Conservation (phyloP, 371 early-diverging fungal species). For the Actinomucor elegans region DNA sequence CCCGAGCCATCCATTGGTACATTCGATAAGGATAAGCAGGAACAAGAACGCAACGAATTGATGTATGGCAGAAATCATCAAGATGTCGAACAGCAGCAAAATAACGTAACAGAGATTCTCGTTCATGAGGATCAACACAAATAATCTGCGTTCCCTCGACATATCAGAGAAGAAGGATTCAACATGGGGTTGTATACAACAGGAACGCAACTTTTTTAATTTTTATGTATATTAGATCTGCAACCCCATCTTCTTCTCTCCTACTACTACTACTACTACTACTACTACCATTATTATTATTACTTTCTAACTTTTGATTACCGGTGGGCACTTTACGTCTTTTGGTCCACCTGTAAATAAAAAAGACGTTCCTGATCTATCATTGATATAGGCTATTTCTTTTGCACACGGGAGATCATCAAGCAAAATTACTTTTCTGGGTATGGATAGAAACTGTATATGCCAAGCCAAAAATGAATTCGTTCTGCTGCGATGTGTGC, state of each 20-base stretch:
- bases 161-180: too few species aligned
- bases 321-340: conserved; percentile 34
- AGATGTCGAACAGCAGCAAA: conserved; percentile 1
- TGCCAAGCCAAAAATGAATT: too few species aligned
- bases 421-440: too few species aligned
- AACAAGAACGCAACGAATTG: conserved; percentile 16
- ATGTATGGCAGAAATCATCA: neutral
- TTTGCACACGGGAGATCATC: too few species aligned
- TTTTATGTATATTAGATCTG: neutral
- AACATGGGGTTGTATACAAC: neutral
- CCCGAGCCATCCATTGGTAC: conserved; percentile 30
- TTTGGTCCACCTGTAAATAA: conserved; percentile 38
- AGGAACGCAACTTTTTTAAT: neutral
- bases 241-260: neutral
- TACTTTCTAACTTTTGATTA: conserved; percentile 11
- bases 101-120: neutral
- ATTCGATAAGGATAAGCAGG: conserved; percentile 16
- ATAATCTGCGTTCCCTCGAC: too few species aligned
- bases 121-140: neutral
- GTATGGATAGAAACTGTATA: too few species aligned
- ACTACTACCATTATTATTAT: conserved; percentile 4
- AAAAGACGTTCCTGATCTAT: conserved; percentile 23
- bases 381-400: too few species aligned
- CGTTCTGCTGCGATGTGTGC: too few species aligned
- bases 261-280: too few species aligned